Evolutionary conservation across 176 grass and related monocot genomes (phyloP), one percentile per base, ranked within the genome.

Genomic region (Eleusine coracana): DNA sequence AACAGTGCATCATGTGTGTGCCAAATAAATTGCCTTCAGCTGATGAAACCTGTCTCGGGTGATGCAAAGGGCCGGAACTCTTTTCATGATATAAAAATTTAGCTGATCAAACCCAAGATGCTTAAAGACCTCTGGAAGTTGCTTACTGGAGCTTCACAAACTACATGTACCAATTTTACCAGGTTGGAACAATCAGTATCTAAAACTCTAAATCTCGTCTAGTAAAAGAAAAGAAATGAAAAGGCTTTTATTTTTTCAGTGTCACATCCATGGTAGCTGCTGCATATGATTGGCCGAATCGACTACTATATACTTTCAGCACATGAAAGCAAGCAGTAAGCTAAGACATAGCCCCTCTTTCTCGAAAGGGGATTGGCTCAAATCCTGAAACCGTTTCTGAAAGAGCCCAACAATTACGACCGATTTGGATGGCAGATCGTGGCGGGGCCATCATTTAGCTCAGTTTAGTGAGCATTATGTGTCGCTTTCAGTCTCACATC

Each of bases 351-450:
- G 50, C 17, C 10, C 9, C 15, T n/a, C 37, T 89, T 88, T 80
- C 44, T 28, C 44, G 48, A 70, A 81, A 76, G 64, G 55, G 73
- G 45, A 52, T 31, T 50, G 18, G 25, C 14, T 21, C 56, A 76
- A 65, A 81, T 71, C 76, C 71, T 11, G 44, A 11, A 71, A 46
- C 74, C 37, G 64, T 76, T 71, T 77, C 46, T 66, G 38, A 66
- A 82, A 67, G 66, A 73, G 59, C 38, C 21, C 66, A 3, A 29
- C 71, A 73, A 66, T 89, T 50, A 73, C 0, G 8, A 31, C 63
- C 82, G 76, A 66, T 78, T 61, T 28, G 29, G 87, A 86, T 66
- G 45, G 20, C 46, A 79, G 23, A 62, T 7, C 77, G 54, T 81
- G 56, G 73, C 37, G 66, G 83, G 74, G 58, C 78, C 78, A 82